Evolutionary conservation across 2,329 filamentous ascomycete genomes (phyloP), one percentile per base, ranked within the genome.

Genomic region (Didymella pomorum): DNA sequence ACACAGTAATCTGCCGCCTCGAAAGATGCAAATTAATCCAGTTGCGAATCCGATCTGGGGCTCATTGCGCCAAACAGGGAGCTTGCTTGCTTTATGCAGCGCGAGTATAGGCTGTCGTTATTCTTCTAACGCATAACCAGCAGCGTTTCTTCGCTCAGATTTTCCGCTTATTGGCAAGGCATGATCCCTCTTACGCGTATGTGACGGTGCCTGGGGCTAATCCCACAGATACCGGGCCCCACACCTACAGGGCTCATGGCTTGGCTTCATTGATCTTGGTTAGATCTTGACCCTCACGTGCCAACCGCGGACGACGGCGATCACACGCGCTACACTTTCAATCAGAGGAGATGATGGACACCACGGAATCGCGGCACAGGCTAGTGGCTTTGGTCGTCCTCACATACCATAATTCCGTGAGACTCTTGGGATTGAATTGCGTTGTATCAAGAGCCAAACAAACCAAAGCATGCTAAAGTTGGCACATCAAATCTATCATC

Each of bases 61-160:
- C 21, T 41, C 33, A 26, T 2, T 20, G 31, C 20, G 33, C 54
- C 47, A 52, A 51, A 52, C 33, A 47, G 26, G 42, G 47, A 29
- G 42, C 48, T 43, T 57, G 48, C 55, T 37, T 52, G 33, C 9
- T 29, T 21, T 6, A 48, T 3, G 23, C n/a, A 48, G 37, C 55
- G 35, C 43, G 48, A 21, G 48, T 52, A 25, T 37, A 33, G 8
- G 11, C 23, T 2, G 28, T 23, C 43, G 3, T 39, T 39, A 21
- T n/a, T 9, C 26, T 25, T 21, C 10, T 33, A 47, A 7, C 2
- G 21, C 4, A 31, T 31, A 39, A 31, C 26, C 31, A 51, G 14
- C 26, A 43, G 33, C 16, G 10, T 21, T 26, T 3, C 14, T 23
- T 35, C 26, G 31, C 41, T 39, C 42, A 12, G 21, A 41, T 23